Evolutionary conservation across 2,329 filamentous ascomycete genomes (phyloP).

Genomic region (Nemania abortiva): DNA sequence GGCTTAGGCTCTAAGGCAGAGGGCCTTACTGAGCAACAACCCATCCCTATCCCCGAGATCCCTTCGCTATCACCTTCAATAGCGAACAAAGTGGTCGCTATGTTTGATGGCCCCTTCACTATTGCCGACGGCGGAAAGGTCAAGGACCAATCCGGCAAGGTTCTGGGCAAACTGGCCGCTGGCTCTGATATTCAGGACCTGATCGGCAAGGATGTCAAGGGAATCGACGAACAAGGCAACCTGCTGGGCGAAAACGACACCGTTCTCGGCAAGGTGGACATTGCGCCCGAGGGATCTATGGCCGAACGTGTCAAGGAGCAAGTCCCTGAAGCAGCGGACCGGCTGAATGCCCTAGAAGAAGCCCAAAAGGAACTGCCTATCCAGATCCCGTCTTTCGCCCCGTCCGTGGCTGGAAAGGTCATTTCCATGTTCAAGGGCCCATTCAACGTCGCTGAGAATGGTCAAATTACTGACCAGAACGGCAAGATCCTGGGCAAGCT

Average conservation of each 20-base stretch:
- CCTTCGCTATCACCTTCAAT: conserved; percentile 57
- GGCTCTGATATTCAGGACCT: conserved; percentile 55
- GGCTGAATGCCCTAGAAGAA: conserved; percentile 59
- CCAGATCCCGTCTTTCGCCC: conserved; percentile 50
- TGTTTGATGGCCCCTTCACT: conserved; percentile 64
- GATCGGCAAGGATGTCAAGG: conserved; percentile 72
- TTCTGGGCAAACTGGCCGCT: conserved; percentile 61
- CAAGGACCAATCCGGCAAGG: conserved; percentile 67
- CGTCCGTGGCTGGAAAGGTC: conserved; percentile 51
- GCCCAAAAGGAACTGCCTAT: conserved; percentile 39
- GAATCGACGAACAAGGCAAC: conserved; percentile 73
- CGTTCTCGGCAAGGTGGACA: conserved; percentile 70
- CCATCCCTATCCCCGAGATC: conserved; percentile 53
- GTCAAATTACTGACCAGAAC: conserved; percentile 62
- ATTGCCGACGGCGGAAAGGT: conserved; percentile 68
- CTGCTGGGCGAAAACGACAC: conserved; percentile 74
- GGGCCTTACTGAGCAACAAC: conserved; percentile 39
- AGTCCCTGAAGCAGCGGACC: conserved; percentile 51
- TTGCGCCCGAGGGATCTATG: conserved; percentile 59
- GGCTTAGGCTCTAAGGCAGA: conserved; percentile 35
- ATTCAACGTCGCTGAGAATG: conserved; percentile 60
- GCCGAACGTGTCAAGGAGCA: conserved; percentile 50
- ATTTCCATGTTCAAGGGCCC: conserved; percentile 52
- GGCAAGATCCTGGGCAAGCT: conserved; percentile 54
- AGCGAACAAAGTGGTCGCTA: conserved; percentile 56